A percentile compares a stretch with the other conserved stretches of the same genome.
Conservation (phyloP, 805 yeast species). For the Monosporozyma siamensis region DNA sequence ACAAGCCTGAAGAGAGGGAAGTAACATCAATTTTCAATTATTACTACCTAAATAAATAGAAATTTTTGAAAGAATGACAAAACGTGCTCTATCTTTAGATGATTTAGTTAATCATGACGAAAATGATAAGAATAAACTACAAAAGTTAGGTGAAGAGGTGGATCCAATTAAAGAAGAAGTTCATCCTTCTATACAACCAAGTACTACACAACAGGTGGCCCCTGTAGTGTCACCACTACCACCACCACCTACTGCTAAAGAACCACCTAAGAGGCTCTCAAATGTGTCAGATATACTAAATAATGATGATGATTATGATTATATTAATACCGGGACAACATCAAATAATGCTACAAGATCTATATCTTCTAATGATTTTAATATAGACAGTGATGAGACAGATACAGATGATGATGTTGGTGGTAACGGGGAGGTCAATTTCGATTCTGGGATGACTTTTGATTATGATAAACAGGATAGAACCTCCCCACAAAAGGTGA, state of each 20-base stretch:
- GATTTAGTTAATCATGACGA: conserved; percentile 31
- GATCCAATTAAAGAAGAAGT: not conserved
- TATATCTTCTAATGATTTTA: not conserved
- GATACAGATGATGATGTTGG: conserved; percentile 29
- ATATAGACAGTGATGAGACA: conserved; percentile 22
- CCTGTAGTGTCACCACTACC: not conserved
- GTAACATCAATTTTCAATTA: too few species aligned
- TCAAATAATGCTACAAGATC: not conserved
- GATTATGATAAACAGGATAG: conserved; percentile 29
- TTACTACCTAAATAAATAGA: too few species aligned
- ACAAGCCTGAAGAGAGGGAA: not conserved
- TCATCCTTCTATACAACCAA: not conserved
- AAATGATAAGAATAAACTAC: conserved; percentile 16
- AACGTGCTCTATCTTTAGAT: conserved; percentile 28
- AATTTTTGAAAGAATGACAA: conserved; percentile 7
- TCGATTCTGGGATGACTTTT: conserved; percentile 25
- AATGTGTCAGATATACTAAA: conserved; percentile 5
- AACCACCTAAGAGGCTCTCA: conserved; percentile 1
- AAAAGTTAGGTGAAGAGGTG: conserved; percentile 6
- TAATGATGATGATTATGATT: not conserved
- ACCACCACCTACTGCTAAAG: not conserved
- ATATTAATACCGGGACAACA: conserved; percentile 1
- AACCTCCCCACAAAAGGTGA: conserved; percentile 9
- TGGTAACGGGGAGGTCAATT: conserved; percentile 20
- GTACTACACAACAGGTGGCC: not conserved